Conservation (phyloP, 305 asterid species). For the Withania somnifera region DNA sequence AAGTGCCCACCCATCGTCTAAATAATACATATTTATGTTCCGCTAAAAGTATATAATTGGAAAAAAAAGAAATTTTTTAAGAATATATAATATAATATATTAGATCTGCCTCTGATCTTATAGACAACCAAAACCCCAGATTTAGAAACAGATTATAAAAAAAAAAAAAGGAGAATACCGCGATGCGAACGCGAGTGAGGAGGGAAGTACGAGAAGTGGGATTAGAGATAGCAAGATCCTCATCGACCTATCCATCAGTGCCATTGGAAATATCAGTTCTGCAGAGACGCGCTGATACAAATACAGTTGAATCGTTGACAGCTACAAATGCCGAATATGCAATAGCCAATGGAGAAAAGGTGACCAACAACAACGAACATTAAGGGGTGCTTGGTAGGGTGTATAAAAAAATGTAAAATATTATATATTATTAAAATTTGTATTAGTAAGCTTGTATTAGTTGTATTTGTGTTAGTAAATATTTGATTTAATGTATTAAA, state of each 20-base stretch:
- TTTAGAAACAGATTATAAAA: background rate
- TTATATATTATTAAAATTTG: too few species aligned
- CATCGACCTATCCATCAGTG: background rate
- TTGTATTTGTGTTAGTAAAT: too few species aligned
- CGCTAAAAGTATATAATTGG: background rate
- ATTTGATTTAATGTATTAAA: too few species aligned
- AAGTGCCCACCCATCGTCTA: background rate
- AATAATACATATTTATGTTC: background rate
- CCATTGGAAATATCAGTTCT: slow-evolving; percentile 1
- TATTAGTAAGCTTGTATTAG: too few species aligned
- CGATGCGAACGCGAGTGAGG: slow-evolving; percentile 7
- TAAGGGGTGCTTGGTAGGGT: too few species aligned
- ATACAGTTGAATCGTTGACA: background rate
- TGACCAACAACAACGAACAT: background rate
- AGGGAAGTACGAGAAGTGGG: slow-evolving; percentile 3
- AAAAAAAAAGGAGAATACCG: slow-evolving; percentile 7
- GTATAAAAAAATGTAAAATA: too few species aligned
- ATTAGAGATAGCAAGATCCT: background rate
- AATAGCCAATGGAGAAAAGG: background rate
- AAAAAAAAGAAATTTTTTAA: too few species aligned
- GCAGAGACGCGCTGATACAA: background rate
- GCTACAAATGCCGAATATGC: background rate
- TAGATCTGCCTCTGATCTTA: background rate
- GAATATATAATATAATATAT: background rate
- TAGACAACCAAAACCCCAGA: background rate